These are phyloP conservation scores for Penicillium flavigenum DNA, from an alignment of 495 filamentous ascomycete species.

Conservation along the genomic window DNA sequence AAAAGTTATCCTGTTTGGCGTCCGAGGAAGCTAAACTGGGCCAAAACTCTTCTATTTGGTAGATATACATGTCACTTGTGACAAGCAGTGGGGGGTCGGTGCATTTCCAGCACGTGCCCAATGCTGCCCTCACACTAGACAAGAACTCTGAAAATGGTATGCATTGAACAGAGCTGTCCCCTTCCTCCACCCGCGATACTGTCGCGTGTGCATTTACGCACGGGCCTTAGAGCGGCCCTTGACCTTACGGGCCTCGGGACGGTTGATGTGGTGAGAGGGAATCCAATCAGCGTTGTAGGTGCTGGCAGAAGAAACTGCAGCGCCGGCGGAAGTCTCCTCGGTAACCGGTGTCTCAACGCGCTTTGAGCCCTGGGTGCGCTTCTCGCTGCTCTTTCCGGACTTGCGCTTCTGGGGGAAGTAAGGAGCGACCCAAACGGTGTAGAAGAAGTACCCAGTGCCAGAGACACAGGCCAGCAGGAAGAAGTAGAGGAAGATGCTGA, in stretches of 20 bases:
- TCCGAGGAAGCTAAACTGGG: constrained; percentile 9
- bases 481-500: constrained; percentile 94
- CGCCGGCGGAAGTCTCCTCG: constrained; percentile 62
- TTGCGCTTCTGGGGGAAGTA: constrained; percentile 91
- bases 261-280: constrained; percentile 84
- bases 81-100: constrained; percentile 15
- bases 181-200: constrained; percentile 6
- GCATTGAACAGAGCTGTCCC: not conserved
- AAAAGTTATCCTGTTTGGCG: constrained; percentile 5
- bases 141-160: not conserved
- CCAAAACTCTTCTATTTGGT: constrained; percentile 16
- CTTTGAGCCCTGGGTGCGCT: constrained; percentile 59
- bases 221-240: constrained; percentile 66
- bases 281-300: constrained; percentile 97
- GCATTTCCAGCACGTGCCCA: constrained; percentile 33
- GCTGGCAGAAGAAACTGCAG: constrained; percentile 68
- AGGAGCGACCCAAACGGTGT: constrained; percentile 95
- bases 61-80: constrained; percentile 38
- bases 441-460: constrained; percentile 90
- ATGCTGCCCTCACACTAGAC: constrained; percentile 5
- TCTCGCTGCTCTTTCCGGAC: constrained; percentile 60
- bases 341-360: constrained; percentile 62
- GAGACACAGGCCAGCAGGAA: constrained; percentile 76
- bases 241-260: constrained; percentile 75
- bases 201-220: constrained; percentile 26